These are phyloP conservation scores for Wickerhamiella parazyma DNA, from an alignment of 805 yeast species.

Conservation along the genomic window DNA sequence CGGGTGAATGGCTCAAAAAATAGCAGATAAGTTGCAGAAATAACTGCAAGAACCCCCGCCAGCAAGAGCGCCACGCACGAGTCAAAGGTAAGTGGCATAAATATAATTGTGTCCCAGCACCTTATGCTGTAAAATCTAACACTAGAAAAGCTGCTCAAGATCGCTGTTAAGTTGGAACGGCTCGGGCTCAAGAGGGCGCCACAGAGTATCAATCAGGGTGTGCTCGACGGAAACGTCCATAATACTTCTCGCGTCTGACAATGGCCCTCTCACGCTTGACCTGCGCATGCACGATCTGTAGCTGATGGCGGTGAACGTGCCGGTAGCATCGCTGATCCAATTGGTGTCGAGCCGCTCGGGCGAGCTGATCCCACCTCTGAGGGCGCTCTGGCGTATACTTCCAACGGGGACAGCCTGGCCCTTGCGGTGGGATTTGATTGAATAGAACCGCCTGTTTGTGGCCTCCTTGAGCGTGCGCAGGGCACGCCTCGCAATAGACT, in stretches of 20 bases:
- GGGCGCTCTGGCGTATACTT: no score
- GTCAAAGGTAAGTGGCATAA: conserved; percentile 7
- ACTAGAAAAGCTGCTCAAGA: background rate
- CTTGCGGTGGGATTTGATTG: background rate
- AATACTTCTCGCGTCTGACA: background rate
- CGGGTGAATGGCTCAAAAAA: background rate
- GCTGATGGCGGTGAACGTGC: background rate
- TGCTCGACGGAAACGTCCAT: background rate
- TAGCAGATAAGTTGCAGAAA: background rate
- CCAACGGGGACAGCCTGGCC: background rate
- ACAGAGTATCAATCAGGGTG: conserved; percentile 3
- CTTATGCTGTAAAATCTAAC: background rate
- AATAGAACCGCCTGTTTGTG: background rate
- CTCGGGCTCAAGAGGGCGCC: conserved; percentile 3
- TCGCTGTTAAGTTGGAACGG: background rate
- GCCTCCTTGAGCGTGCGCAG: background rate
- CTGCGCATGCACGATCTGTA: background rate
- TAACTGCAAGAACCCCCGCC: background rate
- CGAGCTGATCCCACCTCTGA: no score
- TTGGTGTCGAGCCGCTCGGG: background rate
- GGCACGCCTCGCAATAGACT: background rate
- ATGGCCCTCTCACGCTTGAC: background rate
- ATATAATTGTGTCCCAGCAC: no score
- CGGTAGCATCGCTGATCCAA: conserved; percentile 6
- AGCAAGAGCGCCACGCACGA: background rate